Evolutionary conservation across 2,329 filamentous ascomycete species (phyloP), one percentile per base, ranked within the genome.

Genomic region (Calonectria crousiana): DNA sequence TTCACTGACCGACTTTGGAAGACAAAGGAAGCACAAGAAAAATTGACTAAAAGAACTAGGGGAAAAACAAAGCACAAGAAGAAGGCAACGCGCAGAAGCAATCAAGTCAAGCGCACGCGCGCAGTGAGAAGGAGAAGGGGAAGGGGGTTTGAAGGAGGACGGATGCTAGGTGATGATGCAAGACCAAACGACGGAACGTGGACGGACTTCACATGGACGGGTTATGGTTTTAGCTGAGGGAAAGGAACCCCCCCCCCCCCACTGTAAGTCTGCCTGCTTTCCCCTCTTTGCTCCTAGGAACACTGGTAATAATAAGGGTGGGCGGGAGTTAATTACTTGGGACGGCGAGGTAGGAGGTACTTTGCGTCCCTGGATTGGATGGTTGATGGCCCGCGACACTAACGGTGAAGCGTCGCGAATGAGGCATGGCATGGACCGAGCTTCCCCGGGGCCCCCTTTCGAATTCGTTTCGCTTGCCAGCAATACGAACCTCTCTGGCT

Each of bases 11-110:
- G 23, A 34, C 30, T 62, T 51, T 47, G 64, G 52, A 66, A 65
- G 47, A 53, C 53, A n/a, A 36, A 80, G 76, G 77, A 77, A 78
- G 71, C 73, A 52, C 16, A 56, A 76, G 75, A 78, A 73, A 72
- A 72, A 64, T 72, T 73, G 66, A 71, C 73, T 64, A 68, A 65
- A 67, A 67, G 28, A 53, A 70, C 36, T 51, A 68, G 36, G 34
- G 65, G n/a, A 26, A 30, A 38, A 65, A 69, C 56, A 64, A n/a
- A 60, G 34, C 56, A 62, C 32, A 69, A 69, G 38, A 58, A 66
- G 34, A 73, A 73, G 47, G 58, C 67, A 69, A 69, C 60, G 66
- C 36, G 65, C 56, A 68, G 56, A 62, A 72, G 64, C 38, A 62
- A 65, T 28, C 52, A 62, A 67, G 41, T 65, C 38, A 69, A 69